A percentile compares a stretch with the other conserved stretches of the same genome.
These are phyloP conservation scores for Colletotrichum costaricense DNA, from an alignment of 2,329 filamentous ascomycete genomes.

Conservation along the genomic window DNA sequence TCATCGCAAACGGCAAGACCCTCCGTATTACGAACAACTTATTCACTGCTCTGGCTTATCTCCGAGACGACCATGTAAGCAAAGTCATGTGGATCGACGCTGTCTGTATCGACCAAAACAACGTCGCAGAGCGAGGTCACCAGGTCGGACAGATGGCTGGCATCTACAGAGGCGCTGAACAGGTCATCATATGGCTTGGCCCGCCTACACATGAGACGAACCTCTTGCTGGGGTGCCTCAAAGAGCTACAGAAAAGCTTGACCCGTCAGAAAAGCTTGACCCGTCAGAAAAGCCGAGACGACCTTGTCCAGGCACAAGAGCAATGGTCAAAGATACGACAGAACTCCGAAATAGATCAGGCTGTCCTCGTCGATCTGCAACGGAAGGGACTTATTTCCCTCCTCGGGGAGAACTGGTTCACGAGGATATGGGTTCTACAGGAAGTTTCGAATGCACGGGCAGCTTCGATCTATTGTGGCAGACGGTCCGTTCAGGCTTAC, in stretches of 20 bases:
- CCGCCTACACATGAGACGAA: background rate
- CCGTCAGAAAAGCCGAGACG: background rate
- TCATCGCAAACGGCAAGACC: background rate
- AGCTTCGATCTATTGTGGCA: background rate
- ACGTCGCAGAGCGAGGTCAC: background rate
- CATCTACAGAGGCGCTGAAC: background rate
- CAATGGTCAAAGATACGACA: background rate
- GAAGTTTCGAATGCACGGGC: background rate
- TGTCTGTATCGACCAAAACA: background rate
- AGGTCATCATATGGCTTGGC: slow-evolving; percentile 29
- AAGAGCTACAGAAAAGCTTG: background rate
- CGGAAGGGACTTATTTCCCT: background rate
- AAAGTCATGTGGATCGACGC: slow-evolving; percentile 1
- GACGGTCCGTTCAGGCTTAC: background rate
- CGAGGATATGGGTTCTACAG: slow-evolving; percentile 13
- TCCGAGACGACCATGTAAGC: background rate
- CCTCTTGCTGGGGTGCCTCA: background rate
- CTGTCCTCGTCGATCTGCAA: background rate
- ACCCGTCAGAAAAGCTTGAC: background rate
- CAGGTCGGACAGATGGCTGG: background rate
- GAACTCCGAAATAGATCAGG: background rate
- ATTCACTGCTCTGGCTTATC: background rate
- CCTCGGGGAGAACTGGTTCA: background rate
- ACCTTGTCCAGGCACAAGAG: background rate
- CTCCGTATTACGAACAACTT: background rate